These are phyloP conservation scores for Coemansia sp. DNA, from an alignment of 192 early-diverging fungal genomes.

Conservation along the genomic window DNA sequence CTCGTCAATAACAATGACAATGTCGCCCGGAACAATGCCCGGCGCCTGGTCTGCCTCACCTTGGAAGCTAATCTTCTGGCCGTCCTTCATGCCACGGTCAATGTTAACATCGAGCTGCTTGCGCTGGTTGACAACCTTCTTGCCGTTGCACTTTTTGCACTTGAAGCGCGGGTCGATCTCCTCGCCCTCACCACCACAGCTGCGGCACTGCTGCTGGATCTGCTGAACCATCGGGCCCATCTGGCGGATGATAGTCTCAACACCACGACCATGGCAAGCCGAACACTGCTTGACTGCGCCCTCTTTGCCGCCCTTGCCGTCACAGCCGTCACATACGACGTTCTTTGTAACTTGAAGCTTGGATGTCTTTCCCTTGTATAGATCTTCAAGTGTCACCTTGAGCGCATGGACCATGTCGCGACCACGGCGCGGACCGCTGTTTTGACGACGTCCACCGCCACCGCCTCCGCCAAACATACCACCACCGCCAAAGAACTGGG, in stretches of 20 bases:
- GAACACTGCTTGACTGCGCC: constrained; percentile 82
- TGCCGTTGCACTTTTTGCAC: constrained; percentile 89
- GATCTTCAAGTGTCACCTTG: constrained; percentile 86
- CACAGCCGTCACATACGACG: constrained; percentile 86
- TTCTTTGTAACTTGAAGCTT: constrained; percentile 97
- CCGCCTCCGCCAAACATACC: constrained; percentile 77
- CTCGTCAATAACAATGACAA: constrained; percentile 95
- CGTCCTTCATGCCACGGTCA: constrained; percentile 97
- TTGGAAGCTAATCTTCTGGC: constrained; percentile 90
- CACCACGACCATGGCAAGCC: constrained; percentile 87
- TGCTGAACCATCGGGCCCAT: constrained; percentile 99
- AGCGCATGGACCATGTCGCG: constrained; percentile 89
- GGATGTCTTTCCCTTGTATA: constrained; percentile 90
- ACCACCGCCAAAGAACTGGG: constrained; percentile 92
- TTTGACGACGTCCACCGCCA: constrained; percentile 64
- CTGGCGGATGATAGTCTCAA: constrained; percentile 86
- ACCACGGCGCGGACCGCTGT: constrained; percentile 85
- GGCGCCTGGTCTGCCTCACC: constrained; percentile 98
- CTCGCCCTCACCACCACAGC: constrained; percentile 90
- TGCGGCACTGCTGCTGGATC: constrained; percentile 94
- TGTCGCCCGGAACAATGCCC: constrained; percentile 92
- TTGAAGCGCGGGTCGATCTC: constrained; percentile 87
- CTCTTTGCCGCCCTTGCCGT: constrained; percentile 96
- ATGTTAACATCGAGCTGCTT: constrained; percentile 98
- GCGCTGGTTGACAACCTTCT: constrained; percentile 83